phyloP scores from a whole-genome alignment of 2,329 filamentous ascomycete species.

The Fusarium nematophilum region DNA sequence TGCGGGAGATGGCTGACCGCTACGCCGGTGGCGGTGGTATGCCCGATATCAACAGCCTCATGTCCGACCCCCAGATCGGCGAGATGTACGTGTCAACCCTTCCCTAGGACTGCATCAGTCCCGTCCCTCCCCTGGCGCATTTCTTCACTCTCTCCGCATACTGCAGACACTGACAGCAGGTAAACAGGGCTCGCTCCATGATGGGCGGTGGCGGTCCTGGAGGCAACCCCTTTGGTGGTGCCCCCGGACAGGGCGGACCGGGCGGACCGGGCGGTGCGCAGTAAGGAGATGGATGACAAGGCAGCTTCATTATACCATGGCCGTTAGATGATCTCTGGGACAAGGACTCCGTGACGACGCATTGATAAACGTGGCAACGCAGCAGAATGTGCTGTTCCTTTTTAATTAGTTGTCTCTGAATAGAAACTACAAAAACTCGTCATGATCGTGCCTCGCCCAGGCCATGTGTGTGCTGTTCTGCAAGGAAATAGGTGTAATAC shows the following conservation, averaged over 20 bases:
- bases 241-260: conserved; percentile 32
- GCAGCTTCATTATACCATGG: conserved; percentile 38
- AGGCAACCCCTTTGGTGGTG: conserved; percentile 43
- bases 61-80: conserved; percentile 92
- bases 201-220: conserved; percentile 53
- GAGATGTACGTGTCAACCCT: conserved; percentile 80
- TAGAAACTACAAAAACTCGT: conserved; percentile 37
- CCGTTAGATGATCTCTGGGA: conserved; percentile 17
- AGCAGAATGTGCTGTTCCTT: conserved; percentile 16
- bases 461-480: background rate
- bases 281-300: conserved; percentile 29
- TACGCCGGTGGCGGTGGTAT: conserved; percentile 84
- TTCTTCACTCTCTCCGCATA: background rate
- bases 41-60: conserved; percentile 86
- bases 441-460: background rate
- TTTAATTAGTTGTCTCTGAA: conserved; percentile 29
- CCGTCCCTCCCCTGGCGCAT: too few species aligned
- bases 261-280: conserved; percentile 40
- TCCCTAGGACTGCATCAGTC: too few species aligned
- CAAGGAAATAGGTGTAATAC: background rate
- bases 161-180: conserved; percentile 6
- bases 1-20: conserved; percentile 87
- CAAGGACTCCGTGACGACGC: conserved; percentile 28
- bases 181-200: conserved; percentile 58
- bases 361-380: conserved; percentile 36